phyloP scores from a whole-genome alignment of 2,329 filamentous ascomycete species.

The Chaetomium strumarium region DNA sequence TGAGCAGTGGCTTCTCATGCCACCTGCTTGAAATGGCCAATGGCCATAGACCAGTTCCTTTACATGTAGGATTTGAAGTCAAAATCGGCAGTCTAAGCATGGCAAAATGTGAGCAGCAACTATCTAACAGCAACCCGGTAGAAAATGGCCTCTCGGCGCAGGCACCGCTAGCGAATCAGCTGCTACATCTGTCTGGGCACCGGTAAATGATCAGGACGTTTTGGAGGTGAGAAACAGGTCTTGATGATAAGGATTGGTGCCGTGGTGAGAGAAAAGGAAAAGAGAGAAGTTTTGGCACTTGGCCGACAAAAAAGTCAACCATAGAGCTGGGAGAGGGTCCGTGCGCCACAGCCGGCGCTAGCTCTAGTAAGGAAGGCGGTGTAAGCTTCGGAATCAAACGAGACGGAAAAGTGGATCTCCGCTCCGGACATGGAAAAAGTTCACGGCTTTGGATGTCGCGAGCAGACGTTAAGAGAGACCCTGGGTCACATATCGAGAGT shows the following conservation, averaged over 20 bases:
- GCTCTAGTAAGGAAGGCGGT: constrained; percentile 19
- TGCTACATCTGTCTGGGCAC: constrained; percentile 78
- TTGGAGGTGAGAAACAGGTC: constrained; percentile 60
- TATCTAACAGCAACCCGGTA: constrained; percentile 95
- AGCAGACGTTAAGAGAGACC: constrained; percentile 1
- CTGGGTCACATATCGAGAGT: not conserved
- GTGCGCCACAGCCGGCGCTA: not conserved
- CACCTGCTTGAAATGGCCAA: too few species aligned
- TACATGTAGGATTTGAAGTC: too few species aligned
- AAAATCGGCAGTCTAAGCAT: too few species aligned
- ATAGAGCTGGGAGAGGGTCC: constrained; percentile 1
- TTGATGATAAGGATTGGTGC: constrained; percentile 96
- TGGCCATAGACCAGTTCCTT: too few species aligned
- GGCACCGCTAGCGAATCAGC: constrained; percentile 98
- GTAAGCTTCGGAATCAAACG: not conserved
- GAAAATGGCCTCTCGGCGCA: constrained; percentile 43
- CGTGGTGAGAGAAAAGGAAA: constrained; percentile 39
- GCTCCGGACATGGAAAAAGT: constrained; percentile 26
- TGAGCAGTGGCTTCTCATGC: too few species aligned
- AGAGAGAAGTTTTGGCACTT: constrained; percentile 17
- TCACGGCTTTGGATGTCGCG: constrained; percentile 17
- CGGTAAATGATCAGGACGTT: constrained; percentile 85
- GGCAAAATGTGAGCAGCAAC: constrained; percentile 72
- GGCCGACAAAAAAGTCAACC: not conserved
- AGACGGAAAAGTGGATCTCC: too few species aligned